A percentile compares a stretch with the other conserved stretches of the same genome.
Evolutionary conservation across 2,329 filamentous ascomycete genomes (phyloP).

Genomic region (Cladosporium halotolerans): DNA sequence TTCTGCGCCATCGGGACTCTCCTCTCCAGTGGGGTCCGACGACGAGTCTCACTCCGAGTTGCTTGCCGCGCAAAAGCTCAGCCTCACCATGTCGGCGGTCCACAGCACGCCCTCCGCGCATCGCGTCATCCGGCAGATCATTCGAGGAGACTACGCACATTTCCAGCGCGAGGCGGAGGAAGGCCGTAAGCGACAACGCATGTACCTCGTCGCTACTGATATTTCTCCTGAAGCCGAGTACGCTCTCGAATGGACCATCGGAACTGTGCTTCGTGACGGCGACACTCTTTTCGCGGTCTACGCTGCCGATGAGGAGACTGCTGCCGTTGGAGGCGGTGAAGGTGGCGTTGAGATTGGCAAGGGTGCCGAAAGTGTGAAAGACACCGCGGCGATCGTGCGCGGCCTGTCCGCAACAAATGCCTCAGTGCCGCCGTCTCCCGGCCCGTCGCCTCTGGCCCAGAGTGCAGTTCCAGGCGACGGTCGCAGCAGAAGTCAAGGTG

Average conservation of each 20-base stretch:
- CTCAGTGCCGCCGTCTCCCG: slow-evolving; percentile 20
- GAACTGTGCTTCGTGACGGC: slow-evolving; percentile 86
- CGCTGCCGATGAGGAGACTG: slow-evolving; percentile 78
- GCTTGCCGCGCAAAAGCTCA: slow-evolving; percentile 77
- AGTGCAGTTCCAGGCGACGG: slow-evolving; percentile 13
- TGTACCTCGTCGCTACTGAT: slow-evolving; percentile 94
- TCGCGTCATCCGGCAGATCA: slow-evolving; percentile 80
- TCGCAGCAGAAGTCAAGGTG: slow-evolving; percentile 28
- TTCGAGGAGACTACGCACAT: slow-evolving; percentile 75
- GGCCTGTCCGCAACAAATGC: slow-evolving; percentile 45
- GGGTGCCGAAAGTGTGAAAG: slow-evolving; percentile 67
- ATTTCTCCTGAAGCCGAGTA: slow-evolving; percentile 91
- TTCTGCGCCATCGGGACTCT: slow-evolving; percentile 51
- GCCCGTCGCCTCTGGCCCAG: slow-evolving; percentile 28
- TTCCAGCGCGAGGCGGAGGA: slow-evolving; percentile 74
- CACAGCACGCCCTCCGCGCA: slow-evolving; percentile 69
- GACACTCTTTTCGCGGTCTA: slow-evolving; percentile 92
- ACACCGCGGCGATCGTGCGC: slow-evolving; percentile 66
- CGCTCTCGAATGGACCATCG: slow-evolving; percentile 94
- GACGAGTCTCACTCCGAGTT: slow-evolving; percentile 78
- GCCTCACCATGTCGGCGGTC: slow-evolving; percentile 73
- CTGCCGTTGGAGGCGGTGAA: slow-evolving; percentile 41
- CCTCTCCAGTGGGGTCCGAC: slow-evolving; percentile 70
- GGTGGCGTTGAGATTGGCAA: slow-evolving; percentile 57
- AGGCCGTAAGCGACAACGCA: slow-evolving; percentile 70